phyloP scores from a whole-genome alignment of 225 moss, liverwort and hornwort genomes.

The Ulota crispa region DNA sequence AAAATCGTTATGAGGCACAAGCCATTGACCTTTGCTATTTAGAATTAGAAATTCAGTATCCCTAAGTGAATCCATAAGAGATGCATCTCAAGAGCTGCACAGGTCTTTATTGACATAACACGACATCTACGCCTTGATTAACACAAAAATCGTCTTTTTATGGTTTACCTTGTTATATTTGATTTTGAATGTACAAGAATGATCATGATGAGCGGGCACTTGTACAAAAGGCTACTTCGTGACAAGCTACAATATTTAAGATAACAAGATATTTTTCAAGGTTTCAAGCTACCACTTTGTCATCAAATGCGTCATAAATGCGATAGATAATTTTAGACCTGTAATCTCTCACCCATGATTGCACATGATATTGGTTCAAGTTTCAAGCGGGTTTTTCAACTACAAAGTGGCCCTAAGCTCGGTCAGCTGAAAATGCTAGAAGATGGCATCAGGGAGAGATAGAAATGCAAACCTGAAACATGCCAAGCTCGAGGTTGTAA shows the following conservation, averaged over 20 bases:
- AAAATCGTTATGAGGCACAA: background rate
- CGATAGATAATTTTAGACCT: background rate
- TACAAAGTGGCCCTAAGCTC: background rate
- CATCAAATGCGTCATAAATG: background rate
- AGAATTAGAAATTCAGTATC: background rate
- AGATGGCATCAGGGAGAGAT: slow-evolving; percentile 2
- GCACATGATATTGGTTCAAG: background rate
- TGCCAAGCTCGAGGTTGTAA: slow-evolving; percentile 80
- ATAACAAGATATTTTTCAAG: background rate
- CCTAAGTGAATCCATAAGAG: background rate
- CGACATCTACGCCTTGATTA: background rate
- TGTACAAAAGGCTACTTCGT: background rate
- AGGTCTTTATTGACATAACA: background rate
- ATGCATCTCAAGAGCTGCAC: background rate
- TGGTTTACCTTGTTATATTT: background rate
- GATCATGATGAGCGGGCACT: background rate
- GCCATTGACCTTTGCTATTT: background rate
- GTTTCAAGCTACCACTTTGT: background rate
- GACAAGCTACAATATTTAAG: background rate
- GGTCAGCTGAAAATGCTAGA: background rate
- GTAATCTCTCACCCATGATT: background rate
- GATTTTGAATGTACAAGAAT: background rate
- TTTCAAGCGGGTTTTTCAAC: background rate
- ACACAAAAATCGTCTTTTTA: background rate
- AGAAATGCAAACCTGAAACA: slow-evolving; percentile 72